phyloP scores from a whole-genome alignment of 225 moss, liverwort and hornwort species.

The Takakia lepidozioides region DNA sequence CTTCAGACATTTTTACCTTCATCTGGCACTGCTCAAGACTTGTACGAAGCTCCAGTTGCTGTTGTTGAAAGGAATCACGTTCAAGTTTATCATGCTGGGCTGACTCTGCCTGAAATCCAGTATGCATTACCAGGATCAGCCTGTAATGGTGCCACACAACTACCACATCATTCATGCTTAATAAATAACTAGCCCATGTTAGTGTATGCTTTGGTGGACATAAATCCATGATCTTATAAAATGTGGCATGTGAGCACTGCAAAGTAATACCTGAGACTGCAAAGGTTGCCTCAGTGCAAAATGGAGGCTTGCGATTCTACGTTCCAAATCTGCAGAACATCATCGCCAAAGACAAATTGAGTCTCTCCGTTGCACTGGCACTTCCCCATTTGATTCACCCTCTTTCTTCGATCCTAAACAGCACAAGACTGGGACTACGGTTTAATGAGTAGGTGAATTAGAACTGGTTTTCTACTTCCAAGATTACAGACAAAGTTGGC shows the following conservation, averaged over 20 bases:
- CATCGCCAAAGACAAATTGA: too few species aligned
- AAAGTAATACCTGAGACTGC: constrained; percentile 42
- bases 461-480: too few species aligned
- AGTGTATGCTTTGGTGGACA: too few species aligned
- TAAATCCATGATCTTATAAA: too few species aligned
- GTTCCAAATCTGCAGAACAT: constrained; percentile 46
- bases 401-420: too few species aligned
- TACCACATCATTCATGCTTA: background rate
- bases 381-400: too few species aligned
- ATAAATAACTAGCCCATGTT: background rate
- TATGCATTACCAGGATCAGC: background rate
- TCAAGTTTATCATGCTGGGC: constrained; percentile 34
- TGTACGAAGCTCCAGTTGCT: constrained; percentile 48
- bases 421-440: too few species aligned
- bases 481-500: too few species aligned
- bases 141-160: background rate
- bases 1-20: constrained; percentile 35
- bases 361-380: too few species aligned
- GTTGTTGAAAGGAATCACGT: constrained; percentile 45
- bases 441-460: too few species aligned
- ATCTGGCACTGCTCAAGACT: constrained; percentile 57
- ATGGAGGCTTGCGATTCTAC: constrained; percentile 44
- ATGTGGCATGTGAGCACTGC: too few species aligned
- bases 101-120: constrained; percentile 4
- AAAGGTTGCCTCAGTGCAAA: constrained; percentile 51